Percentiles rank a stretch among this genome's conserved stretches.
phyloP scores from a whole-genome alignment of 2,329 filamentous ascomycete species.

The Penicillium sp. region DNA sequence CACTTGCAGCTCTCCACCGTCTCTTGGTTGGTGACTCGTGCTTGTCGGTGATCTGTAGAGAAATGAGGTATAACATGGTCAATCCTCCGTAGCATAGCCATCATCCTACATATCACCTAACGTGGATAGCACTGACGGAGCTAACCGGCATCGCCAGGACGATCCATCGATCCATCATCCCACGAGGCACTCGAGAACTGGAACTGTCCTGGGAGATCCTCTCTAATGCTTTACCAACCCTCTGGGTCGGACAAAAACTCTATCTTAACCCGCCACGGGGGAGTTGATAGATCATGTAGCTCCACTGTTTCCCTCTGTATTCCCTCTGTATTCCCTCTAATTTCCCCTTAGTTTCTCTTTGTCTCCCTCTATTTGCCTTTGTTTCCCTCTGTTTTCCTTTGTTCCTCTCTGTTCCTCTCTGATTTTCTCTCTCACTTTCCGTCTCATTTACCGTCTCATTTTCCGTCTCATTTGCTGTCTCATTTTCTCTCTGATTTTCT shows the following conservation, averaged over 20 bases:
- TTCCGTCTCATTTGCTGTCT: no score
- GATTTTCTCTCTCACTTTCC: no score
- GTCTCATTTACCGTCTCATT: no score
- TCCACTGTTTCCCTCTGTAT: no score
- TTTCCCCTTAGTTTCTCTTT: no score
- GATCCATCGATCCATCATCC: slow-evolving; percentile 2
- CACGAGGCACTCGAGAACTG: slow-evolving; percentile 5
- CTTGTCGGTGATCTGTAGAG: slow-evolving; percentile 14
- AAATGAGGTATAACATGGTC: background rate
- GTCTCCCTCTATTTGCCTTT: no score
- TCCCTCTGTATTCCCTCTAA: no score
- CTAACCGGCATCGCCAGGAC: background rate
- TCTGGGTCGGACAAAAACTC: slow-evolving; percentile 29
- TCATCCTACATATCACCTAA: background rate
- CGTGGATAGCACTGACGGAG: background rate
- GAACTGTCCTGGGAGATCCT: slow-evolving; percentile 12
- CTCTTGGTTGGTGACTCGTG: slow-evolving; percentile 21
- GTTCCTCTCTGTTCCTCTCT: no score
- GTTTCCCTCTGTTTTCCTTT: no score
- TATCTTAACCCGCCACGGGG: slow-evolving; percentile 16
- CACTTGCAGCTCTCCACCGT: slow-evolving; percentile 24
- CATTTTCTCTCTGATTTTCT: no score
- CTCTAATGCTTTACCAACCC: slow-evolving; percentile 27
- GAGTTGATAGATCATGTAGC: slow-evolving; percentile 28
- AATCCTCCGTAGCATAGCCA: background rate